These are phyloP conservation scores for Aspergillus novofumigatus DNA, from an alignment of 2,329 filamentous ascomycete genomes.

Conservation along the genomic window DNA sequence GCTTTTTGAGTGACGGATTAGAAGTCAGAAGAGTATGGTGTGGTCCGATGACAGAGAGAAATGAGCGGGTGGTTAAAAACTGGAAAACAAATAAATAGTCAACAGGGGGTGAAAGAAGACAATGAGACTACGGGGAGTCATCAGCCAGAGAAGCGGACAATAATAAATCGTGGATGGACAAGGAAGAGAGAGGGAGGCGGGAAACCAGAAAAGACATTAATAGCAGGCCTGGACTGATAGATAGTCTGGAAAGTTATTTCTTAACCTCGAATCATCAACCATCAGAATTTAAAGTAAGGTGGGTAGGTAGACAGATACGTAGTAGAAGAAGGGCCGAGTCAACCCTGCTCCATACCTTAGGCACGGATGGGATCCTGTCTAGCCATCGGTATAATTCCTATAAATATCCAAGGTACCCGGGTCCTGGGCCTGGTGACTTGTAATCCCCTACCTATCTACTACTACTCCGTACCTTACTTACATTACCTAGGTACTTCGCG, in stretches of 20 bases:
- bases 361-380: no score
- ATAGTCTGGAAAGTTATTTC: background rate
- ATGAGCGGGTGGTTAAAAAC: background rate
- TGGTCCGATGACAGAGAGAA: slow-evolving; percentile 3
- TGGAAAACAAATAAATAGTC: background rate
- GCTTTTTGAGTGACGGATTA: background rate
- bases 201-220: background rate
- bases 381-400: background rate
- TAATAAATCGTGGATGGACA: background rate
- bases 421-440: no score
- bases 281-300: background rate
- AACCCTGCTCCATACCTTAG: background rate
- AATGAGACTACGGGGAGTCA: background rate
- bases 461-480: background rate
- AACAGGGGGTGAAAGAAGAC: background rate
- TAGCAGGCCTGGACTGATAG: background rate
- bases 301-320: background rate
- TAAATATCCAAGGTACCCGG: background rate
- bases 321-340: background rate
- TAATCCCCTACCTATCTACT: background rate
- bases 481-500: background rate
- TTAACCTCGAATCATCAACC: background rate
- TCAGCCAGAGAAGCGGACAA: background rate
- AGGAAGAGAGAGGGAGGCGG: background rate
- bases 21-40: background rate